A percentile compares a stretch with the other conserved stretches of the same genome.
Conservation (phyloP, 495 filamentous ascomycete genomes). For the Penicillium maclennaniae region DNA sequence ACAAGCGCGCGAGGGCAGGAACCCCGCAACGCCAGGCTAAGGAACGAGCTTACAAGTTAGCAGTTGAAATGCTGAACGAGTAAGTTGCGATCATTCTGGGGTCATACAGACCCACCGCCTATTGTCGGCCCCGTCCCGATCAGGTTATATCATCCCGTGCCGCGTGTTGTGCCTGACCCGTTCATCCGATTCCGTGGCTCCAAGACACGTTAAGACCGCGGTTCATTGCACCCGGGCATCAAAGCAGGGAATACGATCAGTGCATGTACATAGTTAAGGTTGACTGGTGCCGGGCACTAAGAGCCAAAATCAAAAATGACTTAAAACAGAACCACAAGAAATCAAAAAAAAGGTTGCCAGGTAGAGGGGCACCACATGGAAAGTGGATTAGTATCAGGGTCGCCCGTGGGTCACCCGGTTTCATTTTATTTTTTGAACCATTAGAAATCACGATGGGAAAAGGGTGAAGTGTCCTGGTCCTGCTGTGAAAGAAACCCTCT, state of each 20-base stretch:
- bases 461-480: not conserved
- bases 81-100: conserved; percentile 1
- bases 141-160: conserved; percentile 15
- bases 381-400: conserved; percentile 17
- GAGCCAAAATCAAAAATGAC: not conserved
- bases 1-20: conserved; percentile 27
- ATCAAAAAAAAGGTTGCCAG: too few species aligned
- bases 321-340: not conserved
- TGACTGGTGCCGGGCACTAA: not conserved
- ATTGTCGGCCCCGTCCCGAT: not conserved
- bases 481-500: not conserved
- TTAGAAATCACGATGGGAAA: conserved; percentile 1
- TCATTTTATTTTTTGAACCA: conserved; percentile 1
- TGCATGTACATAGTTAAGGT: not conserved
- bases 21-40: conserved; percentile 29
- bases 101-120: not conserved
- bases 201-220: conserved; percentile 5
- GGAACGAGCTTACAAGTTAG: conserved; percentile 35
- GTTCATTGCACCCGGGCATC: not conserved
- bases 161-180: conserved; percentile 17
- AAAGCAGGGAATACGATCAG: not conserved
- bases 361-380: not conserved
- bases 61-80: conserved; percentile 29
- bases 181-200: conserved; percentile 13
- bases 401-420: conserved; percentile 20